Conservation (phyloP, 768 basidiomycete genomes). For the Calocybe indica region DNA sequence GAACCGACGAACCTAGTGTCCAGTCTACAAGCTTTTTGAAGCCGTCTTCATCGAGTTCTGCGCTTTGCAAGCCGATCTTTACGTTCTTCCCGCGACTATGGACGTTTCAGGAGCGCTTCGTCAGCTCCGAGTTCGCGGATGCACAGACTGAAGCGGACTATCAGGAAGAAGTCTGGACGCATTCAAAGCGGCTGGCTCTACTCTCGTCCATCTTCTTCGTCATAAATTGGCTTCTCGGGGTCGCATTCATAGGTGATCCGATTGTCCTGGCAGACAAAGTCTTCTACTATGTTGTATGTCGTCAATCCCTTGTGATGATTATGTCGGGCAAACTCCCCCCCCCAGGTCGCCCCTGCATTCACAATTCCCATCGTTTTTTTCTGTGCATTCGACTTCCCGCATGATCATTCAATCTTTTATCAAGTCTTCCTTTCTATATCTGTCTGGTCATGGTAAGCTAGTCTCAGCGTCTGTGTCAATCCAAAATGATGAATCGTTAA, state of each 20-base stretch:
- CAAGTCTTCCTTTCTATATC: conserved; percentile 40
- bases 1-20: conserved; percentile 4
- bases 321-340: neutral
- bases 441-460: conserved; percentile 43
- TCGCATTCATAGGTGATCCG: conserved; percentile 14
- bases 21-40: neutral
- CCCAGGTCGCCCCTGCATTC: conserved; percentile 37
- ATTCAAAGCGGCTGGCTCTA: conserved; percentile 8
- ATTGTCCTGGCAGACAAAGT: conserved; percentile 23
- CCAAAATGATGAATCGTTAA: conserved; percentile 1
- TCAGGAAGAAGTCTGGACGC: conserved; percentile 14
- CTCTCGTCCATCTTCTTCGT: conserved; percentile 19
- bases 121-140: conserved; percentile 6
- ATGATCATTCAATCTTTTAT: conserved; percentile 36
- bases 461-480: neutral
- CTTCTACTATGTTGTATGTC: conserved; percentile 34
- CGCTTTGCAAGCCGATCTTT: neutral
- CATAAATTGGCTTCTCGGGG: conserved; percentile 15
- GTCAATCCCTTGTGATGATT: too few relatives aligned
- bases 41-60: neutral
- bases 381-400: conserved; percentile 47
- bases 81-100: neutral
- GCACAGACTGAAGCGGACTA: conserved; percentile 7
- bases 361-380: conserved; percentile 43
- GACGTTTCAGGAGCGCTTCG: conserved; percentile 1